A percentile compares a stretch with the other conserved stretches of the same genome.
Evolutionary conservation across 2,329 filamentous ascomycete genomes (phyloP).

Genomic region (Microsporum ferrugineum): DNA sequence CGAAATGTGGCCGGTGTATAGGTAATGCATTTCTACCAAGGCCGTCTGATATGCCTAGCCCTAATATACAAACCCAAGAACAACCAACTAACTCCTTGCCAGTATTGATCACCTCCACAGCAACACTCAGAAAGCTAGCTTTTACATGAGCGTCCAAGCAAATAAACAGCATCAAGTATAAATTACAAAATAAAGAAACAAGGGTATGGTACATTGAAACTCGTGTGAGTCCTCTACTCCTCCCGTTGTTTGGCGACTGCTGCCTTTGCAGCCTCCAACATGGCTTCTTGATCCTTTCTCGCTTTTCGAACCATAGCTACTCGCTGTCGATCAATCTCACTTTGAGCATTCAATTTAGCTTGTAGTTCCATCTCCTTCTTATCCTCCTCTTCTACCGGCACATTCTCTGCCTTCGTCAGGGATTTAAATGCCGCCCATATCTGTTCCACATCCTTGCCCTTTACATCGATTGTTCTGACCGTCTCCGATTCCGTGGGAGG

Average conservation of each 20-base stretch:
- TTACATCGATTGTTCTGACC: constrained; percentile 29
- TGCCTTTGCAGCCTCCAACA: constrained; percentile 35
- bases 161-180: background rate
- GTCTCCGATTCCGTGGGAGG: constrained; percentile 23
- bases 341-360: constrained; percentile 25
- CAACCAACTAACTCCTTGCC: constrained; percentile 5
- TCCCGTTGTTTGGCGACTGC: constrained; percentile 33
- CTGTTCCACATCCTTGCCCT: constrained; percentile 28
- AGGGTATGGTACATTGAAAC: constrained; percentile 5
- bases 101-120: background rate
- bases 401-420: constrained; percentile 39
- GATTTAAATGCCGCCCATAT: constrained; percentile 35
- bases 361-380: constrained; percentile 26
- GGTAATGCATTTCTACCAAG: background rate
- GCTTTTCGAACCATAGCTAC: constrained; percentile 31
- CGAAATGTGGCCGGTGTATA: background rate
- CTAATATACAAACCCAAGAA: background rate
- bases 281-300: constrained; percentile 36
- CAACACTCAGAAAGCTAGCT: background rate
- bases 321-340: constrained; percentile 30
- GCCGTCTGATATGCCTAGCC: background rate
- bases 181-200: background rate
- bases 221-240: constrained; percentile 16
- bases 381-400: constrained; percentile 27
- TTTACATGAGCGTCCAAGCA: background rate